Percentiles rank a stretch among this genome's conserved stretches.
Conservation (phyloP, 805 yeast species). For the Zygosaccharomyces lentus region DNA sequence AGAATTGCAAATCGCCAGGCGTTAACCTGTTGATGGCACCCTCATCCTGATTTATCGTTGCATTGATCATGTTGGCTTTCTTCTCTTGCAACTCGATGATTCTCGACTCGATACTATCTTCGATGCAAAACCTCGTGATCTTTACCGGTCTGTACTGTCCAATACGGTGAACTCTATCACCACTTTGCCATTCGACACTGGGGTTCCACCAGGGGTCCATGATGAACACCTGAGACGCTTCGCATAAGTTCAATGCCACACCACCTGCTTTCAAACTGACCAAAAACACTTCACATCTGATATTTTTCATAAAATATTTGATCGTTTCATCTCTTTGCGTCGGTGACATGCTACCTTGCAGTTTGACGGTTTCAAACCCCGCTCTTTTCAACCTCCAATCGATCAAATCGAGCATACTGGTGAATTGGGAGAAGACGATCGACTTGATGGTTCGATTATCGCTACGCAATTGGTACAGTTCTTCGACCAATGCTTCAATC, state of each 20-base stretch:
- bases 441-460: conserved; percentile 88
- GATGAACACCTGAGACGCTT: conserved; percentile 93
- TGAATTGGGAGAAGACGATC: conserved; percentile 95
- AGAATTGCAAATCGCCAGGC: conserved; percentile 90
- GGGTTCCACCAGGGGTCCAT: conserved; percentile 99
- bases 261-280: conserved; percentile 98
- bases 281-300: conserved; percentile 86
- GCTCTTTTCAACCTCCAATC: conserved; percentile 95
- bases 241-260: conserved; percentile 93
- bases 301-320: conserved; percentile 85
- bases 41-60: conserved; percentile 90
- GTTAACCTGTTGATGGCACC: conserved; percentile 84
- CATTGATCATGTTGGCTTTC: conserved; percentile 97
- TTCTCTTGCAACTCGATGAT: conserved; percentile 95
- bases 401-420: conserved; percentile 91
- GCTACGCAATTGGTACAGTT: conserved; percentile 77
- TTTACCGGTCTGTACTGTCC: conserved; percentile 94
- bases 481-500: conserved; percentile 94
- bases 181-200: conserved; percentile 96
- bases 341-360: conserved; percentile 97
- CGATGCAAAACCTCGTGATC: conserved; percentile 88
- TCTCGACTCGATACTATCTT: conserved; percentile 94
- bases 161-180: conserved; percentile 96
- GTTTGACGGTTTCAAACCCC: conserved; percentile 88
- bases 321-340: conserved; percentile 90